Base-by-base conservation (phyloP, 805 yeast species). In the Alloascoidea africana region DNA sequence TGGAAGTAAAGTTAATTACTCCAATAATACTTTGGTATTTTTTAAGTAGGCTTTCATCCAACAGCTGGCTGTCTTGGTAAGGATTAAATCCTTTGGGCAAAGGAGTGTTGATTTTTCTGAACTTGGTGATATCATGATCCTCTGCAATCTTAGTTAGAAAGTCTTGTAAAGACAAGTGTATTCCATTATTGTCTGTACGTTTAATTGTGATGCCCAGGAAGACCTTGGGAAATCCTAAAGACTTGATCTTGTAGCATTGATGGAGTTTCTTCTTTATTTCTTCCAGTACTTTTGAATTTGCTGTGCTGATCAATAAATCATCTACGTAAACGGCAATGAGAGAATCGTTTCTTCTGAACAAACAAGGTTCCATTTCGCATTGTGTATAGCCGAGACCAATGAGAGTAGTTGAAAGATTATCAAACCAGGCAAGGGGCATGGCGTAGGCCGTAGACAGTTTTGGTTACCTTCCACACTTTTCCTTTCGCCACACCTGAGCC, bases 371-470 rank as follows among this genome's bases (percentile, higher is more conserved):
- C 30, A 23, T 8, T 23, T 23, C 30, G n/a, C 30, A 8, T 23
- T 23, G 30, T 8, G 30, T 8, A n/a, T 23, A 23, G 30, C n/a
- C n/a, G 8, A 23, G n/a, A 23, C n/a, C n/a, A 8, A 8, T 23
- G n/a, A 23, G 30, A 23, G n/a, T n/a, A 8, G 8, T n/a, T 8
- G 30, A 23, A n/a, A 23, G 8, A 8, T 8, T 23, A 8, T 23
- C n/a, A n/a, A 23, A 23, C 30, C 16, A 33, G 6, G n/a, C 30
- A 15, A 17, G 39, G 39, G 13, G 37, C 37, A 14, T 37, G 39
- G 18, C 34, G 32, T n/a, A 37, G 30, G 4, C 39, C 39, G 34
- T 37, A 37, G 6, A 37, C 14, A 15, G 6, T 14, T 17, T 33
- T 33, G 3, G 17, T 34, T 18, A 37, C 15, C 30, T 34, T 37